Evolutionary conservation across 2,329 filamentous ascomycete species (phyloP), one percentile per base, ranked within the genome.

Genomic region (Scorias spongiosa): DNA sequence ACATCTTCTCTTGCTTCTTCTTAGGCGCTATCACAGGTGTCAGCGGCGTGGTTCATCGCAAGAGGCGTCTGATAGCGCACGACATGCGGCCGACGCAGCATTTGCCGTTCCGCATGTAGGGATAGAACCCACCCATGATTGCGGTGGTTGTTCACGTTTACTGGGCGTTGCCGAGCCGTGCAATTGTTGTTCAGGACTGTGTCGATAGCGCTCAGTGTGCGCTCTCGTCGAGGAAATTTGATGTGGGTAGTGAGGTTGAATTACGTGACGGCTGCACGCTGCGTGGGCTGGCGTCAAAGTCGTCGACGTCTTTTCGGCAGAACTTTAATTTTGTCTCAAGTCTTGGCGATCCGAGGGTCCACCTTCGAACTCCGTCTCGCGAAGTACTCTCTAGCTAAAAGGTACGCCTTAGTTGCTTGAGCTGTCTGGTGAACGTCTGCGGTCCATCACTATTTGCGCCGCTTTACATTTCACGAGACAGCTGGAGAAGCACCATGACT

Each of bases 1-100:
- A 86, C 84, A 98, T 89, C 76, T 93, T 98, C 79, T 93, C 82
- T 67, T 78, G 75, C 70, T 93, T 81, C 72, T 86, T 84, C 66
- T 88, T 84, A 55, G 88, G 89, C 76, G 84, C 88, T 93, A 20
- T 40, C 12, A 17, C 18, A 18, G 5, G 5, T 12, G 38, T 40
- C 18, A 36, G 32, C 32, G 12, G 15, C 9, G 32, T 15, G 15
- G 32, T 12, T 36, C 11, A 12, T 15, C 32, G 15, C 32, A 12
- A 36, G 32, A 36, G 32, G 15, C 32, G 12, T 12, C 15, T 12
- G 11, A 36, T 36, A 9, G 32, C 32, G 32, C 32, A 36, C 12
- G 11, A 5, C 9, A 36, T 36, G 32, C 32, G 32, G 11, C 32
- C 15, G 20, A 26, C 20, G 32, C 32, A 36, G 32, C 32, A 12